phyloP scores from a whole-genome alignment of 2,329 filamentous ascomycete species.

The Beauveria asiatica region DNA sequence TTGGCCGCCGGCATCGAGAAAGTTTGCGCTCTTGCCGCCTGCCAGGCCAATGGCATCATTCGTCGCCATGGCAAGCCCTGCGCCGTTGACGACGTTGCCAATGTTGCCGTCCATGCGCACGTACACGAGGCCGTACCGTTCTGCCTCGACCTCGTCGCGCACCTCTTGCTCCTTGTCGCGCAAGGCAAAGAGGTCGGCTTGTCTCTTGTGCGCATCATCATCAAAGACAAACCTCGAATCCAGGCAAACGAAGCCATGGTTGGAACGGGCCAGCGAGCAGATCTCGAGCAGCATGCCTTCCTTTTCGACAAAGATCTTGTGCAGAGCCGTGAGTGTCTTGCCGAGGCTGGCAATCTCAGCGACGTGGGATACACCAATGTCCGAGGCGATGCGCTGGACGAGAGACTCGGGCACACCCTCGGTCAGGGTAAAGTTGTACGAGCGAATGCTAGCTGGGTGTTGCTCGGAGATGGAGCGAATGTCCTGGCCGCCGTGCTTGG shows the following conservation, averaged over 20 bases:
- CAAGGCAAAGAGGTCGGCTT: constrained; percentile 29
- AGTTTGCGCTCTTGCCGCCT: constrained; percentile 67
- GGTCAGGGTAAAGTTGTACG: constrained; percentile 20
- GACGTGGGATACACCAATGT: neutral
- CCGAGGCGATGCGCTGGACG: constrained; percentile 11
- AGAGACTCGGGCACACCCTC: constrained; percentile 20
- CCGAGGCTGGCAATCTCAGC: constrained; percentile 13
- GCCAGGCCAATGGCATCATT: constrained; percentile 66
- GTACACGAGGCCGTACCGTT: constrained; percentile 67
- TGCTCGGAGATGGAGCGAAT: constrained; percentile 16
- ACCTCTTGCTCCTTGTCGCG: constrained; percentile 27
- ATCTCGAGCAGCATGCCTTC: constrained; percentile 40
- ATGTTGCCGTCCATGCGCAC: constrained; percentile 56
- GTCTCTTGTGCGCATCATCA: constrained; percentile 35
- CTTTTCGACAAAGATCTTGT: constrained; percentile 33
- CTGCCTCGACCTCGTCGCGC: constrained; percentile 29
- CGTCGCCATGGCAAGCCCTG: constrained; percentile 86
- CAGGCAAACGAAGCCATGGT: constrained; percentile 23
- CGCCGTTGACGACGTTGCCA: constrained; percentile 81
- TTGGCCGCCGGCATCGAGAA: constrained; percentile 84
- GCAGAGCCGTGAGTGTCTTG: constrained; percentile 17
- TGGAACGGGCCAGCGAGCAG: constrained; percentile 26
- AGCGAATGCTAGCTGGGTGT: neutral
- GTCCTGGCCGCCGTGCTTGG: constrained; percentile 15
- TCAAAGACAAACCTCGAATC: constrained; percentile 39